A percentile compares a stretch with the other conserved stretches of the same genome.
Conservation (phyloP, 441 rosid genomes). For the Pelargonium australe region DNA sequence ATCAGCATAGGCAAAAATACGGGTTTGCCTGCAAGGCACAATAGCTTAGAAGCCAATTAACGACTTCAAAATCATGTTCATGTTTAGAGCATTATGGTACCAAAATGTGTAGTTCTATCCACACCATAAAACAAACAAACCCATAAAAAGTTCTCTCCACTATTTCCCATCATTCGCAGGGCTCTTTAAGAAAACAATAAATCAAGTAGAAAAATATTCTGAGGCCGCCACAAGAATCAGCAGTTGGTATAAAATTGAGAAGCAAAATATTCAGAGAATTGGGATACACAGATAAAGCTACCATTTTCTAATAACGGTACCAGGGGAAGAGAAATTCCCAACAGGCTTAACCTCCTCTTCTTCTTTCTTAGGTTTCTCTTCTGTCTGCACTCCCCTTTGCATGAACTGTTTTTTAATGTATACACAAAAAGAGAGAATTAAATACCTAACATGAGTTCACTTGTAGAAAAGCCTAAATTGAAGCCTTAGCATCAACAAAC, state of each 20-base stretch:
- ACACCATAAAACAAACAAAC: no score
- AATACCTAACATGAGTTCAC: not conserved
- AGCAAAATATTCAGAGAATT: not conserved
- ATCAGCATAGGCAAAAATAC: no score
- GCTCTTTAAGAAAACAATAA: no score
- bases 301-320: constrained; percentile 51
- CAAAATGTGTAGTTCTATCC: no score
- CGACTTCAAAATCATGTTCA: no score
- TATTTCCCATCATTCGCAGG: no score
- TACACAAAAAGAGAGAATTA: not conserved
- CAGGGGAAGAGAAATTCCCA: constrained; percentile 38
- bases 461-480: not conserved
- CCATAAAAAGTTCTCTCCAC: no score
- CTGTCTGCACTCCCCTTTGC: constrained; percentile 71
- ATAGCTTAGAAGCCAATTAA: no score
- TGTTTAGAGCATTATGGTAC: no score
- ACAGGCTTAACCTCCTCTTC: constrained; percentile 41
- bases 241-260: not conserved
- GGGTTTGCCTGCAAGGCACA: no score
- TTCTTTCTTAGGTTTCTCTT: constrained; percentile 46
- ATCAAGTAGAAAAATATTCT: not conserved
- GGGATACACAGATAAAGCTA: constrained; percentile 22
- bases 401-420: constrained; percentile 48
- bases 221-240: not conserved
- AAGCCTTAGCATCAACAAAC: not conserved